phyloP scores from a whole-genome alignment of 2,329 filamentous ascomycete species.

The Claviceps cyperi region DNA sequence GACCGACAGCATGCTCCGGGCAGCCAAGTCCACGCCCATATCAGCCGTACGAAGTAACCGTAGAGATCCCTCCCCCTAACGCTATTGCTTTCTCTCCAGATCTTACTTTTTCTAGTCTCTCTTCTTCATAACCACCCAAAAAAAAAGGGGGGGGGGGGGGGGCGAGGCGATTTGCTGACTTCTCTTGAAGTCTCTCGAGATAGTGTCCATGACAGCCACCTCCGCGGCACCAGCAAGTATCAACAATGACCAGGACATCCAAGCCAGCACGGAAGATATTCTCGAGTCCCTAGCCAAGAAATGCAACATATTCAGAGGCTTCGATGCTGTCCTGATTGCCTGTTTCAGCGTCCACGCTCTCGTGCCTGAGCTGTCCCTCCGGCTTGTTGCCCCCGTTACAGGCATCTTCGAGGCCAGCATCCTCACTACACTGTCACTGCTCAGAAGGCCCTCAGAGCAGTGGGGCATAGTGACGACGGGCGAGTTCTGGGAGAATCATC shows the following conservation, averaged over 20 bases:
- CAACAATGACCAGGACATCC: conserved; percentile 57
- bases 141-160: no score
- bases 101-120: no score
- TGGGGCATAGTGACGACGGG: conserved; percentile 90
- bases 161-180: not conserved
- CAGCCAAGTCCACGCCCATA: conserved; percentile 12
- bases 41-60: conserved; percentile 11
- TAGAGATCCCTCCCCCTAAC: no score
- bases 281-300: conserved; percentile 34
- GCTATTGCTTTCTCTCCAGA: no score
- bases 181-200: conserved; percentile 27
- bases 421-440: conserved; percentile 42
- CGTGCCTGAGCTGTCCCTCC: conserved; percentile 39
- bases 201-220: conserved; percentile 54
- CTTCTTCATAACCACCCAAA: no score
- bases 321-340: conserved; percentile 71
- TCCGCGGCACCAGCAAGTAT: conserved; percentile 54
- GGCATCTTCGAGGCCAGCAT: conserved; percentile 86
- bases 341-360: conserved; percentile 81
- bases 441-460: conserved; percentile 20
- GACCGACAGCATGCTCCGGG: conserved; percentile 47
- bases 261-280: conserved; percentile 46
- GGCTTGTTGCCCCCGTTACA: conserved; percentile 13
- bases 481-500: conserved; percentile 63
- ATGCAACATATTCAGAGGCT: conserved; percentile 22